Conservation (phyloP, 805 yeast species). For the Wickerhamiella domercqiae region DNA sequence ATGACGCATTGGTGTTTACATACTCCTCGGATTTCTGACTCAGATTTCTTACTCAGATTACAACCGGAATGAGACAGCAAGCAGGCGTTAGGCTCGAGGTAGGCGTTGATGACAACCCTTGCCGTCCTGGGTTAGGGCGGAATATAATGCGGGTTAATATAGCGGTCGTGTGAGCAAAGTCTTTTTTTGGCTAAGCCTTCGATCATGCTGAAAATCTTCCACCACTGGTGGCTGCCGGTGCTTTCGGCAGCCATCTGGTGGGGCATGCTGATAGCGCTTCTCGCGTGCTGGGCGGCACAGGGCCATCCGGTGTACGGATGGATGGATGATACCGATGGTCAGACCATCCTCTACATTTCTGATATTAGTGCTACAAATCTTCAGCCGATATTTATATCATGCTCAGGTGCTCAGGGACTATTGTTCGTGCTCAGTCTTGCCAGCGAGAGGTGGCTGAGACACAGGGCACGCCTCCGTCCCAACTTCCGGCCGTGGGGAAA, state of each 20-base stretch:
- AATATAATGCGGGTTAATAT: too few relatives aligned
- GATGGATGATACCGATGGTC: constrained; percentile 27
- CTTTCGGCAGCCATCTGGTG: constrained; percentile 63
- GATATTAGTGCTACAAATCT: constrained; percentile 79
- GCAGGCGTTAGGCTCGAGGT: too few relatives aligned
- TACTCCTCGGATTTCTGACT: too few relatives aligned
- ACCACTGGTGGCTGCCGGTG: constrained; percentile 42
- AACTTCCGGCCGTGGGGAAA: constrained; percentile 32
- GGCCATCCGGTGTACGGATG: constrained; percentile 60
- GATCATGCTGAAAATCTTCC: constrained; percentile 18
- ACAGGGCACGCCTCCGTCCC: constrained; percentile 39
- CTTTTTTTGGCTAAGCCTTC: too few relatives aligned
- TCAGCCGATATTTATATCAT: constrained; percentile 69
- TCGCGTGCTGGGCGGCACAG: constrained; percentile 63
- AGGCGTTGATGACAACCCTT: too few relatives aligned
- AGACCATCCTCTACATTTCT: constrained; percentile 50
- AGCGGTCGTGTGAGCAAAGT: too few relatives aligned
- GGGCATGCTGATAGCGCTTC: constrained; percentile 75
- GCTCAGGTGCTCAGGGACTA: constrained; percentile 64
- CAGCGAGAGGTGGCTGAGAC: constrained; percentile 49
- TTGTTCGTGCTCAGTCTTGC: constrained; percentile 50
- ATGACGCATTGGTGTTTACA: too few relatives aligned
- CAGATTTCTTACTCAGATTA: too few relatives aligned
- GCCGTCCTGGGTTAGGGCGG: too few relatives aligned
- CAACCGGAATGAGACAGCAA: too few relatives aligned